Evolutionary conservation across 805 yeast species (phyloP), one percentile per base, ranked within the genome.

Genomic region (Zygosaccharomyces siamensis): DNA sequence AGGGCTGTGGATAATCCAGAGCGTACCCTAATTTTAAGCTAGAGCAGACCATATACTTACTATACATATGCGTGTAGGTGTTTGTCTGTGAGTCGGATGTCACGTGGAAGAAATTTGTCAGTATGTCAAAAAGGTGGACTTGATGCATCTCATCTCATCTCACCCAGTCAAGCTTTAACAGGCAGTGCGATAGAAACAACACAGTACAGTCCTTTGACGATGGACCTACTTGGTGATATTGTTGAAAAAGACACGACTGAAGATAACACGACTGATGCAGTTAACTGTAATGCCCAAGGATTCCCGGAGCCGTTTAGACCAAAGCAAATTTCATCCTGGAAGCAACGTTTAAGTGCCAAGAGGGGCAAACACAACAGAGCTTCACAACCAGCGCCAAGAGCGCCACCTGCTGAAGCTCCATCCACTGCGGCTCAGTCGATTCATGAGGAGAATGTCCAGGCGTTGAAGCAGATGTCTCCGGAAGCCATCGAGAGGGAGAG

Each of bases 171-270:
- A 26, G 11, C 11, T 26, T 26, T 10, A 5, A 26, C 28, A 26
- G 11, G 11, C 2, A 8, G 28, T 26, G 5, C 28, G 8, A 7
- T 26, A 3, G 11, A 26, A 26, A 26, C 28, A 26, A 5, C 28
- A 7, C 28, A 26, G 28, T 8, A 10, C 28, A 26, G 11, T 26
- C 28, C 28, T 10, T 5, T 16, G 12, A 24, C n/a, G 12, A 84
- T 84, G 90, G 84, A 83, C 63, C 71, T 83, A 50, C 66, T 85
- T 24, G 86, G 87, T 7, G 92, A 86, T 54, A 84, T 86, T 27
- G 80, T 84, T 7, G 93, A 86, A 57, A 82, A 74, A 49, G 80
- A 80, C 43, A 66, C 68, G 0, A 61, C 55, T 6, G 61, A 64
- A 6, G 54, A 39, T 7, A 45, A 48, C 1, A 35, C 23, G 0